These are phyloP conservation scores for Parietichytrium sp. DNA, from an alignment of 108 stramenopile species.

Conservation along the genomic window DNA sequence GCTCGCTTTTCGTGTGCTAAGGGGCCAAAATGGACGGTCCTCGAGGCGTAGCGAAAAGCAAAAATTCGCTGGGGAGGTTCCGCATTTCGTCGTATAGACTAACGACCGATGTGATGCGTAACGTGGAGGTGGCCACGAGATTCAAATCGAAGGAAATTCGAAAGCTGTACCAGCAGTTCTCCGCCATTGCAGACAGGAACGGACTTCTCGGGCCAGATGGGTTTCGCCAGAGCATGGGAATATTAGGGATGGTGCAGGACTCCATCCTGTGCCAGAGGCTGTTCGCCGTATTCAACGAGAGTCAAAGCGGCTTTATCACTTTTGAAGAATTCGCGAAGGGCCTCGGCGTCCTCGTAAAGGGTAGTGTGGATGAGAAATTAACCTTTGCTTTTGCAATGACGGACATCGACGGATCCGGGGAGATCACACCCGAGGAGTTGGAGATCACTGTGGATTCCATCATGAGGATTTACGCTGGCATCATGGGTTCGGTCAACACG, in stretches of 20 bases:
- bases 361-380: constrained; percentile 5
- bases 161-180: constrained; percentile 8
- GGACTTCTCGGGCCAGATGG: constrained; percentile 4
- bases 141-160: constrained; percentile 36
- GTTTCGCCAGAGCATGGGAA: constrained; percentile 33
- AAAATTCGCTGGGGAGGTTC: background rate
- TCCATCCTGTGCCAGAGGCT: constrained; percentile 37
- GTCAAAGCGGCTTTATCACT: background rate
- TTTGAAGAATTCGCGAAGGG: constrained; percentile 35
- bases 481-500: constrained; percentile 25
- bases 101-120: background rate
- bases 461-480: constrained; percentile 23
- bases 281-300: constrained; percentile 18
- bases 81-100: background rate
- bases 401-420: constrained; percentile 19
- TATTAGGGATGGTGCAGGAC: constrained; percentile 38
- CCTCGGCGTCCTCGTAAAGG: constrained; percentile 19
- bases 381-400: constrained; percentile 36
- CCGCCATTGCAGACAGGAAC: background rate
- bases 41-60: no score
- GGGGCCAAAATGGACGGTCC: no score
- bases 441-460: constrained; percentile 34
- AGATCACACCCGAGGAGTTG: constrained; percentile 21
- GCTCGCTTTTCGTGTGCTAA: no score
- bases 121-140: background rate